Base-by-base conservation (phyloP, 805 yeast species). In the Metschnikowia borealis region DNA sequence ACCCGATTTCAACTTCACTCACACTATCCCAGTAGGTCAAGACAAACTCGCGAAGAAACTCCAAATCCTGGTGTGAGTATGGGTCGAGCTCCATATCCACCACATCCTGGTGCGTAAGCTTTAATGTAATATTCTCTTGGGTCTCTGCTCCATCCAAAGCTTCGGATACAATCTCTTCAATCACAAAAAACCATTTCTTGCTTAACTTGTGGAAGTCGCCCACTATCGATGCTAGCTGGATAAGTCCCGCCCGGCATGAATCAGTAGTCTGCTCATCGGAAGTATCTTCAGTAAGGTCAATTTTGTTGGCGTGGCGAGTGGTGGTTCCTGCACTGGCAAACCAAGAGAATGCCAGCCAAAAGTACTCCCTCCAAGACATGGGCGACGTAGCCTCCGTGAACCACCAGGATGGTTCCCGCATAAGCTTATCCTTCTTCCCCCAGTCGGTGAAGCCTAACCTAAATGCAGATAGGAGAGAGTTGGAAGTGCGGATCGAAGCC, bases 281-380 rank as follows among this genome's bases (percentile, higher is more conserved):
- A 17, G 26, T 35, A 23, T 44, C 46, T 17, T 38, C 39, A 11
- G 42, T 46, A 31, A 48, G 38, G 31, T 38, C 36, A 38, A 34
- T 38, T 15, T 53, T 52, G 40, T 46, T 55, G 18, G 61, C 58
- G 34, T 54, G 48, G 15, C 61, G 54, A 42, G 50, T 50, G n/a
- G 61, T 58, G 15, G 83, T 86, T 7, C 94, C 96, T 1, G 94
- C 92, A 31, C 87, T 78, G 2, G 96, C 96, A 89, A 92, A 87
- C 94, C 94, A 87, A 18, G 86, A 70, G 51, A 87, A 77, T 0
- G 90, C 90, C 48, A 79, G 73, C 87, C 87, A 83, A 1, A 83
- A 69, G 38, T 78, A 70, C 56, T 82, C 84, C 48, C 73, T 71
- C 78, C 87, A 76, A 1, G 85, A 74, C 20, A 74, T 63, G 1